Evolutionary conservation across 306 rosid species (phyloP), one percentile per base, ranked within the genome.

Genomic region (Trifolium subterraneum): DNA sequence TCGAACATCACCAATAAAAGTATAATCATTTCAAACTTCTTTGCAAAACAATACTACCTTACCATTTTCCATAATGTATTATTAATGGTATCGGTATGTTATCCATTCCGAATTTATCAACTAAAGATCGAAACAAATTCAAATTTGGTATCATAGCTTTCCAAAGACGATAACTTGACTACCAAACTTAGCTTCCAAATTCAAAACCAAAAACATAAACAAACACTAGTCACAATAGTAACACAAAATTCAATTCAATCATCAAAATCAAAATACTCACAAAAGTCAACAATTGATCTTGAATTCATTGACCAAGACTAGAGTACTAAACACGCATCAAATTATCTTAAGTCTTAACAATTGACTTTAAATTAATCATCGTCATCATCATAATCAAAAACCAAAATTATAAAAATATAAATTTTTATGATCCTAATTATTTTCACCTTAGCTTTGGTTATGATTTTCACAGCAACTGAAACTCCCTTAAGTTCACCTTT

Each of bases 401-500:
- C 47, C 73, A 58, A 29, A 29, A 4, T 29, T 29, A 29, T 29
- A 29, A 29, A 29, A 29, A 29, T 29, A 29, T 29, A 29, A 29
- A 29, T 4, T 29, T 29, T 29, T 35, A 27, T 8, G 16, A 51
- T 36, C 12, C 1, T 11, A 55, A 55, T 35, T 33, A 6, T 55
- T 36, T 75, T 79, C 64, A 91, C 98, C 97, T 91, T 94, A 42
- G 92, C 87, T 84, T 94, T 94, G 61, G 97, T 85, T 7, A 94
- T 88, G 87, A 94, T 94, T 88, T 94, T 94, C 36, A 94, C 98
- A 66, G 98, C 98, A 2, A 94, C 96, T 1, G 96, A 69, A 67
- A 87, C 87, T 4, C 97, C 98, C 48, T 88, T 94, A 54, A 91
- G 96, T 70, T 90, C 90, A 42, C 97, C 98, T 68, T 87, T 94